Base-by-base conservation (phyloP, 2,329 filamentous ascomycete species). In the Aspergillus floridensis region DNA sequence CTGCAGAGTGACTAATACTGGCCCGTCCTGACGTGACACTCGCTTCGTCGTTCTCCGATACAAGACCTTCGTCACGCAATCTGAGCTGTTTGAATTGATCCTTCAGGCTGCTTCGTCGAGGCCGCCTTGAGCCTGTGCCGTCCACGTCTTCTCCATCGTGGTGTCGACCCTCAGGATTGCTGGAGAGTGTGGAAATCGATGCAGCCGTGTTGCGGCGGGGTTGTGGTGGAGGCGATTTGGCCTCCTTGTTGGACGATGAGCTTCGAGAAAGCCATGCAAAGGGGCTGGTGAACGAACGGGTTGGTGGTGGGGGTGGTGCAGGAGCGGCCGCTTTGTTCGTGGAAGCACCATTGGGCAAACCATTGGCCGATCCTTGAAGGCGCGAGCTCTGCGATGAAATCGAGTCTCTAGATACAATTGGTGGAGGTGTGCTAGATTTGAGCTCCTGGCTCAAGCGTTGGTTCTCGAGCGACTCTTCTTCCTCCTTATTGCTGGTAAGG, bases 221-320 rank as follows among this genome's bases (percentile, higher is more conserved):
- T 26, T 72, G 65, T 35, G 70, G 78, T 61, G 82, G 70, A 19
- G 88, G 83, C 5, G 86, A 83, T 54, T 85, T 82, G 47, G 80
- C 73, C 55, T 84, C 85, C 71, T 82, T 84, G 38, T 82, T 81
- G 11, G 76, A 74, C 29, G 75, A 76, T 24, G 86, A 85, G 72
- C 83, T 88, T 65, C 91, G 82, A 32, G 91, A 91, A 44, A 96
- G 83, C 88, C 91, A 93, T 44, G 91, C 86, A 68, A 96, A 96
- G n/a, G 90, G 91, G 66, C 91, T 91, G 8, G 91, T 93, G 57
- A 96, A 84, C 74, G 95, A 96, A 70, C 92, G 83, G 65, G 79
- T 68, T 19, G 78, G 72, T 46, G 77, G 73, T 26, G 72, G 68
- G 4, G 76, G 74, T 21, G 77, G 73, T 49, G 79, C 73, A 24